phyloP scores from a whole-genome alignment of 345 rosid genomes.

The Populus deltoides region DNA sequence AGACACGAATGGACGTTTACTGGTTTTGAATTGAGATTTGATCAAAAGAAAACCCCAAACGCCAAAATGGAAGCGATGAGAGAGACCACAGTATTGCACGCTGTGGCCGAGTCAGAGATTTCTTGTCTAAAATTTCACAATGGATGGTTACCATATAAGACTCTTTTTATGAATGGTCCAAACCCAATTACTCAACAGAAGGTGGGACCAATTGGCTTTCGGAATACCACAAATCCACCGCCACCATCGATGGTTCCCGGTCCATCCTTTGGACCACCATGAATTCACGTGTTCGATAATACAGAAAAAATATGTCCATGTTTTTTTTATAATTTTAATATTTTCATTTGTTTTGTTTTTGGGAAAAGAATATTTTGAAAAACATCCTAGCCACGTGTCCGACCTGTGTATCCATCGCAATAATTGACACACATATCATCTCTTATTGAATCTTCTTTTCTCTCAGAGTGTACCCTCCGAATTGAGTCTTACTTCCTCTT shows the following conservation, averaged over 20 bases:
- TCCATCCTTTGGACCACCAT: not conserved
- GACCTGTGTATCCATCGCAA: no score
- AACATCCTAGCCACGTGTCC: no score
- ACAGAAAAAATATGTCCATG: no score
- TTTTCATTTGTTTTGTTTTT: no score
- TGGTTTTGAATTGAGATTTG: not conserved
- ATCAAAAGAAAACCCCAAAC: not conserved
- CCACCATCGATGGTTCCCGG: not conserved
- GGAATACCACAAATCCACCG: not conserved
- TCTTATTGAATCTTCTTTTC: no score
- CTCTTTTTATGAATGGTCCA: not conserved
- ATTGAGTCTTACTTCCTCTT: no score
- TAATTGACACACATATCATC: no score
- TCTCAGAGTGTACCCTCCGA: no score
- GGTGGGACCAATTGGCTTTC: not conserved
- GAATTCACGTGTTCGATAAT: no score
- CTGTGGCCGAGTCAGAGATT: not conserved
- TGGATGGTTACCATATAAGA: not conserved
- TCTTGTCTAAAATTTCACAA: not conserved
- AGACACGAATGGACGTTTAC: not conserved
- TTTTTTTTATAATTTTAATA: no score
- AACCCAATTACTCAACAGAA: not conserved
- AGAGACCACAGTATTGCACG: not conserved
- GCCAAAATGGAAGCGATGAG: not conserved
- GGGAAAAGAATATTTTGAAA: no score